Evolutionary conservation across 257 asterid species (phyloP).

Genomic region (Paulownia fortunei): DNA sequence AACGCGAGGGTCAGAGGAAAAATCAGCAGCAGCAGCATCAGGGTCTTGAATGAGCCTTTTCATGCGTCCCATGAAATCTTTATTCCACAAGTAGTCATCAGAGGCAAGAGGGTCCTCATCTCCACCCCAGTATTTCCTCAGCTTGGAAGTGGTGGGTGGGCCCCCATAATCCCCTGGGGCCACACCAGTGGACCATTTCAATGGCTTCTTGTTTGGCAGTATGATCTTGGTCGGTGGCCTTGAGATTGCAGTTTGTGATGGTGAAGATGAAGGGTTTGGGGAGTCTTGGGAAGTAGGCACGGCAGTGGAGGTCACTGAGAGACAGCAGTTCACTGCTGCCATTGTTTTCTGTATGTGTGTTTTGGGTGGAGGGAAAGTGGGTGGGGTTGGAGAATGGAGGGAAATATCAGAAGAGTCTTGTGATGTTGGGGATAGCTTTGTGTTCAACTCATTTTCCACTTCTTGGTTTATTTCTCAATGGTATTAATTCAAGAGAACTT

Average conservation of each 20-base stretch:
- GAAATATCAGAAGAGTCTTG: slow-evolving; percentile 32
- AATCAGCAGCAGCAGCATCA: slow-evolving; percentile 26
- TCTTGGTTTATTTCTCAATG: background rate
- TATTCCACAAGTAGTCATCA: slow-evolving; percentile 90
- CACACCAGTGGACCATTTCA: slow-evolving; percentile 92
- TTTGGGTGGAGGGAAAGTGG: slow-evolving; percentile 33
- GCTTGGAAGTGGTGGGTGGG: slow-evolving; percentile 89
- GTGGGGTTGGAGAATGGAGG: background rate
- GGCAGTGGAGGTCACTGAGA: slow-evolving; percentile 72
- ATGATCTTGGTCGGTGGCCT: slow-evolving; percentile 71
- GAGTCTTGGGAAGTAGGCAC: slow-evolving; percentile 63
- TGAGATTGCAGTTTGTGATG: slow-evolving; percentile 38
- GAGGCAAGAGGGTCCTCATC: slow-evolving; percentile 82
- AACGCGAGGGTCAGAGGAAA: slow-evolving; percentile 16
- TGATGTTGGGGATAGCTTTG: slow-evolving; percentile 13
- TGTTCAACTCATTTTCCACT: slow-evolving; percentile 6
- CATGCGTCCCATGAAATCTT: slow-evolving; percentile 87
- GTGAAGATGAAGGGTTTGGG: slow-evolving; percentile 40
- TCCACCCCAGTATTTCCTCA: slow-evolving; percentile 90
- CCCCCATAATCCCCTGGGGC: slow-evolving; percentile 97
- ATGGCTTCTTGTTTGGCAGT: slow-evolving; percentile 79
- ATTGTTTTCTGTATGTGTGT: slow-evolving; percentile 34
- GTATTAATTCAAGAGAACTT: no score
- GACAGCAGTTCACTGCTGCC: slow-evolving; percentile 63
- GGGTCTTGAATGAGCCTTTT: slow-evolving; percentile 68